Evolutionary conservation across 2,329 filamentous ascomycete genomes (phyloP), one percentile per base, ranked within the genome.

Genomic region (Neurospora sp.): DNA sequence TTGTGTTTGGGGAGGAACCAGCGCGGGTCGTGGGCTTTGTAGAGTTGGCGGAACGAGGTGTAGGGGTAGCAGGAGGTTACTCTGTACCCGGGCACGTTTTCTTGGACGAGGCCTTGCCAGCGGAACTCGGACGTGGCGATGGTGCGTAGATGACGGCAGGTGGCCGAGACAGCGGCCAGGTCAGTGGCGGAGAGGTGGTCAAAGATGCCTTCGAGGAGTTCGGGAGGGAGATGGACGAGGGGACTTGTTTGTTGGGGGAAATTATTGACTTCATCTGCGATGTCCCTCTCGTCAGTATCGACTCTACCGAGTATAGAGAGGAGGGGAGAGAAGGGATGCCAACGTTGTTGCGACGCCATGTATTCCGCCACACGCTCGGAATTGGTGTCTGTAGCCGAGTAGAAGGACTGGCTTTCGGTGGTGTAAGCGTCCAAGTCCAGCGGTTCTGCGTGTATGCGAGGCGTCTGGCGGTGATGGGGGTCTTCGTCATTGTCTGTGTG

Each of bases 1-100:
- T 92, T 94, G 77, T 92, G 84, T 68, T 87, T 88, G 0, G 92
- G 85, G 1, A 97, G 83, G 76, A 97, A 97, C 94, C 94, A 97
- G 75, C 90, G 88, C 0, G 91, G 90, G 73, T 96, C 86, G 77
- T 96, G 91, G 23, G 89, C 85, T 58, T 85, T 82, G 78, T 91
- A 97, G 2, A 97, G 86, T 36, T 91, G 85, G 70, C 87, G 87
- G 79, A 90, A 97, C 33, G 84, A 89, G 2, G 81, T 74, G 75
- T 86, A 89, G 7, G 90, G 89, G 7, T 83, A 84, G 0, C 89
- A 83, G 1, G 84, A 83, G 1, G 80, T 79, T 38, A 93, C 80
- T 13, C 75, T 73, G 69, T 82, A 76, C 40, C 86, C 80, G 0
- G 90, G 90, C 0, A 96, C 81, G 72, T 92, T 89, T 6, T 84